Evolutionary conservation across 2,329 filamentous ascomycete genomes (phyloP).

Genomic region (Stagonosporopsis cucurbitacearum): DNA sequence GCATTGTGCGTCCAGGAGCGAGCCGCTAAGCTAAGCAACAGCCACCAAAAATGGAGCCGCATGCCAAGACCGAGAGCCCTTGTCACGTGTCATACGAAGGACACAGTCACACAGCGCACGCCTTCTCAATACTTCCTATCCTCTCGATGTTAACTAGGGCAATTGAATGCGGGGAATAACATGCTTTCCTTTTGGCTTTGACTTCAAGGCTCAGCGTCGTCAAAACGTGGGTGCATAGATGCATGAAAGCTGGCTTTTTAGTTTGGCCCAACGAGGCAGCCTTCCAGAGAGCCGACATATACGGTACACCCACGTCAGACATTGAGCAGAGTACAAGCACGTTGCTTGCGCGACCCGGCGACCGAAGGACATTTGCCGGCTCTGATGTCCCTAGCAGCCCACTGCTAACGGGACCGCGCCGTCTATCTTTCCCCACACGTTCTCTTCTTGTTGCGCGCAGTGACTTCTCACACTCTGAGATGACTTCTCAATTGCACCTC

Average conservation of each 20-base stretch:
- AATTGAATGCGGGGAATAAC: neutral
- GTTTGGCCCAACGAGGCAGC: conserved; percentile 21
- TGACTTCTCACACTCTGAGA: conserved; percentile 20
- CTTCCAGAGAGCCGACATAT: conserved; percentile 17
- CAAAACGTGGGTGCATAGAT: neutral
- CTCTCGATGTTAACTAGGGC: no score
- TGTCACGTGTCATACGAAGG: conserved; percentile 9
- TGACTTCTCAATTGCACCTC: conserved; percentile 3
- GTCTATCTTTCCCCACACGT: conserved; percentile 19
- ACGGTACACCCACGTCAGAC: conserved; percentile 18
- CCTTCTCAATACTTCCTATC: neutral
- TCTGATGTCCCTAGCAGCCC: conserved; percentile 6
- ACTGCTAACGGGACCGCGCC: conserved; percentile 22
- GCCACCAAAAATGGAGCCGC: conserved; percentile 9
- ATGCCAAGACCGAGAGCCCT: conserved; percentile 9
- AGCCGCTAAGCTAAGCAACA: conserved; percentile 9
- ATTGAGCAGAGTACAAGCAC: conserved; percentile 8
- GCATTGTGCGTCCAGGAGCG: conserved; percentile 18
- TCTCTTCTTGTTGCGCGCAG: conserved; percentile 15
- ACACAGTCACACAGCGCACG: no score
- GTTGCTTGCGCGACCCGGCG: conserved; percentile 9
- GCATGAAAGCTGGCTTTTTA: conserved; percentile 14
- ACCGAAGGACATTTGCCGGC: neutral
- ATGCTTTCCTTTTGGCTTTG: neutral
- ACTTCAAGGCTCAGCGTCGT: neutral